phyloP scores from a whole-genome alignment of 352 stramenopile genomes.

The Phytophthora fragariae region DNA sequence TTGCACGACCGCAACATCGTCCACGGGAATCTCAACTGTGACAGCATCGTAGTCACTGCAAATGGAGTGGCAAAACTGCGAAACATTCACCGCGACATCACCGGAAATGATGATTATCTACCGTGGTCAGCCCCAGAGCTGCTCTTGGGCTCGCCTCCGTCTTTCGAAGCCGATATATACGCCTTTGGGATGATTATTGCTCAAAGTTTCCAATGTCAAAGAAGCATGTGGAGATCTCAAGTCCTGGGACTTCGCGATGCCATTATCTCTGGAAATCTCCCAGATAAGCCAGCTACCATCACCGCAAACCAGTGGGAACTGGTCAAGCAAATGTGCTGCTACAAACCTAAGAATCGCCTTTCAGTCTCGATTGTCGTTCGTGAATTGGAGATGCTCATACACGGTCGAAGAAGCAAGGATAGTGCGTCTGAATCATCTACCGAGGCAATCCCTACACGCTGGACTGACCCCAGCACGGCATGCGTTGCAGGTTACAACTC shows the following conservation, averaged over 20 bases:
- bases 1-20: conserved; percentile 32
- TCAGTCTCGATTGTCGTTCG: conserved; percentile 12
- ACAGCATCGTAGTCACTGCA: conserved; percentile 25
- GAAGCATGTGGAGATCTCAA: neutral
- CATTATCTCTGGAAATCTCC: neutral
- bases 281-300: conserved; percentile 6
- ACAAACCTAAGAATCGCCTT: neutral
- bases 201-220: neutral
- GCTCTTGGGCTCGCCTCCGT: conserved; percentile 4
- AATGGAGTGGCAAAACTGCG: conserved; percentile 23
- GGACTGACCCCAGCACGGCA: neutral
- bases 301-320: conserved; percentile 6
- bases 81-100: conserved; percentile 8
- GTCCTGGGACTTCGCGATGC: neutral
- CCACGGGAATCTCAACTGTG: conserved; percentile 22
- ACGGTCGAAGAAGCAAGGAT: neutral
- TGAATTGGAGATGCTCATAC: conserved; percentile 11
- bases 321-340: conserved; percentile 15
- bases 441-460: too few species aligned
- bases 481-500: neutral
- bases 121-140: conserved; percentile 13
- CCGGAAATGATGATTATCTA: neutral
- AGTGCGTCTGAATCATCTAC: neutral
- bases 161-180: conserved; percentile 18
- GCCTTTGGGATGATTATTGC: conserved; percentile 9